Percentiles rank a stretch among this genome's conserved stretches.
Evolutionary conservation across 495 filamentous ascomycete genomes (phyloP).

Genomic region (Neurospora sp.): DNA sequence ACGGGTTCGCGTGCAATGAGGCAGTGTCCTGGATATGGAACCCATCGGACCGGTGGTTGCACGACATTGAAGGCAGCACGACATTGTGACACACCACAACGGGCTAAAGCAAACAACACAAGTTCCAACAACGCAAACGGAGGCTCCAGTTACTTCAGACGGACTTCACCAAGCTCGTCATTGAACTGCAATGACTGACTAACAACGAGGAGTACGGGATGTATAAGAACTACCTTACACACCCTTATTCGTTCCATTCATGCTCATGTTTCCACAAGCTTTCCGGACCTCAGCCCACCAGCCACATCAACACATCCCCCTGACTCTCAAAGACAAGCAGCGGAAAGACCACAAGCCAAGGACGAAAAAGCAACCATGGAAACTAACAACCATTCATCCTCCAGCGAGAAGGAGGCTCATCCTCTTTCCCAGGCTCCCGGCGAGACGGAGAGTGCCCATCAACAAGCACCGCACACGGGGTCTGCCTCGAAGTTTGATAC

Average conservation of each 20-base stretch:
- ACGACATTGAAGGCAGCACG: not conserved
- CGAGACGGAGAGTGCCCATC: not conserved
- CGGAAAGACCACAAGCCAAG: not conserved
- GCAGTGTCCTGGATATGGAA: not conserved
- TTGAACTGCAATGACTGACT: not conserved
- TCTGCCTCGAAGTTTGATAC: not conserved
- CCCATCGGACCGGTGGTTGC: not conserved
- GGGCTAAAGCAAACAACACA: not conserved
- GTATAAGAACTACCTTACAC: not conserved
- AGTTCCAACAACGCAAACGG: not conserved
- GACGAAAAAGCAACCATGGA: not conserved
- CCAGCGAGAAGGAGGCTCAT: not conserved
- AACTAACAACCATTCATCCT: not conserved
- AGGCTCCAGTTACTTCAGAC: not conserved
- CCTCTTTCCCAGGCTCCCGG: not conserved
- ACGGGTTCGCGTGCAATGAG: too few species aligned
- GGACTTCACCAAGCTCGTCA: not conserved
- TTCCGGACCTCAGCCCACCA: rapidly evolving
- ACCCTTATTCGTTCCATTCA: not conserved
- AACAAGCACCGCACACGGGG: not conserved
- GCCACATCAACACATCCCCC: not conserved
- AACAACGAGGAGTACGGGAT: not conserved
- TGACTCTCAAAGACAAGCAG: too few species aligned
- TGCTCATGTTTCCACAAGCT: not conserved
- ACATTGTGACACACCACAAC: not conserved